phyloP scores from a whole-genome alignment of 805 yeast species.

The Cyberlindnera amylophila region DNA sequence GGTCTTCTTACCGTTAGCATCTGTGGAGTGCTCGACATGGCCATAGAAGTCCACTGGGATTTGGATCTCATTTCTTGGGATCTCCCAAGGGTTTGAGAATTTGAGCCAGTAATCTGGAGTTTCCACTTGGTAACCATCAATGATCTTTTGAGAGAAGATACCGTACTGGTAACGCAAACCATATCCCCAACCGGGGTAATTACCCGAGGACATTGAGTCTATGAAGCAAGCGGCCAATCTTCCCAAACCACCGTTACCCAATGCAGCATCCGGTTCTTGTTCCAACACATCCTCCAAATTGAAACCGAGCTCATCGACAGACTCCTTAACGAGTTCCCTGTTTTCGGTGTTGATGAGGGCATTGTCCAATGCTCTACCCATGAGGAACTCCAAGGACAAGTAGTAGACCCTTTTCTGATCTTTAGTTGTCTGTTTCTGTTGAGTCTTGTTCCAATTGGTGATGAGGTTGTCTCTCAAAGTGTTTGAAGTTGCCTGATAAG shows the following conservation, averaged over 20 bases:
- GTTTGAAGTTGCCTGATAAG: constrained; percentile 83
- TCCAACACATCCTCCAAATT: constrained; percentile 79
- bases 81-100: constrained; percentile 90
- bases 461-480: constrained; percentile 76
- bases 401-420: constrained; percentile 87
- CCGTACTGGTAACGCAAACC: constrained; percentile 93
- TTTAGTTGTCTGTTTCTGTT: constrained; percentile 78
- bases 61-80: constrained; percentile 79
- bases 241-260: constrained; percentile 95
- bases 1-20: constrained; percentile 48
- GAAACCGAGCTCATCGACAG: constrained; percentile 76
- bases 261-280: constrained; percentile 90
- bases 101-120: constrained; percentile 93
- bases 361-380: constrained; percentile 95
- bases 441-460: constrained; percentile 90
- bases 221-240: constrained; percentile 92
- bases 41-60: constrained; percentile 92
- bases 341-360: constrained; percentile 79
- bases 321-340: constrained; percentile 52
- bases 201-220: constrained; percentile 80
- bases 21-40: constrained; percentile 42
- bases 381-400: constrained; percentile 79
- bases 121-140: constrained; percentile 92
- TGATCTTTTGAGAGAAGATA: constrained; percentile 82
- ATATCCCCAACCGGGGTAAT: constrained; percentile 95